Base-by-base conservation (phyloP, 805 yeast genomes). In the Wickerhamia fluorescens region DNA sequence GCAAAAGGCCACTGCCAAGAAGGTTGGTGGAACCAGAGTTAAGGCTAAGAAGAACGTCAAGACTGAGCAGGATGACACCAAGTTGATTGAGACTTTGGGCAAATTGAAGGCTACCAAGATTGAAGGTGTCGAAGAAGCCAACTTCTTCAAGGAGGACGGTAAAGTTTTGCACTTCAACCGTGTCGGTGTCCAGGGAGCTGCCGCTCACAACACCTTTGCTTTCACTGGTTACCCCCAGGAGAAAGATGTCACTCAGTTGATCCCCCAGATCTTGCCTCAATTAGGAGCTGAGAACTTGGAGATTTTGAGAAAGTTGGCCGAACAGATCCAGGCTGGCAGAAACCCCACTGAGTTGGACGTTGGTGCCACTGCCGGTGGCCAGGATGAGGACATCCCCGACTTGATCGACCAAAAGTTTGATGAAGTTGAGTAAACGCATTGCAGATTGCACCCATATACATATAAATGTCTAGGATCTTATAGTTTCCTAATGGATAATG, bases 81-180 rank as follows among this genome's bases (percentile, higher is more conserved):
- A 88, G 68, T 73, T 89, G 61, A 87, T 85, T 68, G 83, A 78
- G 49, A 76, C 89, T 53, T 71, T 89, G 66, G 80, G 78, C 61
- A 87, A 88, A 70, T 72, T 89, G 60, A 80, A 83, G 65, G 94
- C 88, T 44, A 84, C 81, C 65, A 81, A 86, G 51, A 67, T 89
- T 49, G 87, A 82, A 45, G 86, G 83, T 53, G 79, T 89, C 52
- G 94, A 86, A 61, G 96, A 89, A 72, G 97, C 95, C 54, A 89
- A 88, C 77, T 84, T 89, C 73, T 88, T 92, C 83, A 82, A 73
- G 65, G 95, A 86, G 42, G 96, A 89, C 62, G 96, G 96, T 57
- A 81, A 79, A 58, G 96, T 92, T 42, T 69, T 89, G 64, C 96
- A 89, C 71, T 86, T 92, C 75, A 78, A 83, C 73, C 81, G 92